Percentiles rank a stretch among this genome's conserved stretches.
Evolutionary conservation across 2,329 filamentous ascomycete species (phyloP).

Genomic region (Ilyonectria destructans): DNA sequence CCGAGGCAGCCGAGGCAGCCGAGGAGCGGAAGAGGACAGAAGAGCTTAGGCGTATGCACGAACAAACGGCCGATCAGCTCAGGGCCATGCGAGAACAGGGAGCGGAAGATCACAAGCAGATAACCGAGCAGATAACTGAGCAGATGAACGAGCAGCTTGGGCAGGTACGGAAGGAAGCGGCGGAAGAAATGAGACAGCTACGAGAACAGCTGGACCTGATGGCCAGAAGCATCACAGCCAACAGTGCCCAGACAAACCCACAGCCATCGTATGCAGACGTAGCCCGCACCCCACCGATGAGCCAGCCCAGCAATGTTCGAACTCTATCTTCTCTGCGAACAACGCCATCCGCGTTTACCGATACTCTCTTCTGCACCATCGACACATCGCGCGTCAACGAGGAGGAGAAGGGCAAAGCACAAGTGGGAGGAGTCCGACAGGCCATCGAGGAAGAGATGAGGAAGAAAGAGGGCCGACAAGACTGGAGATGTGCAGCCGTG

Average conservation of each 20-base stretch:
- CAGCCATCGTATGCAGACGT: neutral
- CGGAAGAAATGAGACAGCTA: too few relatives aligned
- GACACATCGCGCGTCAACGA: neutral
- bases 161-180: too few relatives aligned
- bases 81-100: too few relatives aligned
- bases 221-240: too few relatives aligned
- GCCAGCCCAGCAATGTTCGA: conserved; percentile 4
- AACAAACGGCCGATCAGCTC: too few relatives aligned
- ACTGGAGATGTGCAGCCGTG: neutral
- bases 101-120: too few relatives aligned
- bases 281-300: neutral
- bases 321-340: neutral
- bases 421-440: neutral
- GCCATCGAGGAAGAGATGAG: neutral
- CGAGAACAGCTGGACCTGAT: too few relatives aligned
- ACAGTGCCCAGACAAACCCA: neutral
- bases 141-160: too few relatives aligned
- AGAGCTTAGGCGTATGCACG: too few relatives aligned
- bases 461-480: neutral
- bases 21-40: too few relatives aligned
- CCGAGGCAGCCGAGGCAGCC: too few relatives aligned
- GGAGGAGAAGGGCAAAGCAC: neutral
- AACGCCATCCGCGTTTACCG: neutral
- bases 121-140: too few relatives aligned
- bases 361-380: neutral